phyloP scores from a whole-genome alignment of 805 yeast genomes.

The Wickerhamomyces bisporus region DNA sequence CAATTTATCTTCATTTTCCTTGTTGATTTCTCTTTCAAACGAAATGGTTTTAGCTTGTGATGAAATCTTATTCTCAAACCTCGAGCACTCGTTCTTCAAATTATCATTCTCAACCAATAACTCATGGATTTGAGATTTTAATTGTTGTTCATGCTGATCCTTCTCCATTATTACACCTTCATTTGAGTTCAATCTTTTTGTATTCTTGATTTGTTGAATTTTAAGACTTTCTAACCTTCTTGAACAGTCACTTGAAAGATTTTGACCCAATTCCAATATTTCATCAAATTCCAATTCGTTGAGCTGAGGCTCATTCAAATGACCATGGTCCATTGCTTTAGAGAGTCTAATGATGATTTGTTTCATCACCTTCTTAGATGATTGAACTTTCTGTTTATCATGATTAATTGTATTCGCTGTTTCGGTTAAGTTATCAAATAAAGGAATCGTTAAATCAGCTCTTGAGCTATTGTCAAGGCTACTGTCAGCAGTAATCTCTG shows the following conservation, averaged over 20 bases:
- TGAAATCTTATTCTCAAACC: neutral
- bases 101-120: neutral
- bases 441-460: conserved; percentile 1
- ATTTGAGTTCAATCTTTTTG: neutral
- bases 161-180: neutral
- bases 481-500: conserved; percentile 1
- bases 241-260: neutral
- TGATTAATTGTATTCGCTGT: neutral
- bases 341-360: neutral
- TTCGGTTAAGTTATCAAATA: conserved; percentile 1
- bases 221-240: neutral
- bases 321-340: neutral
- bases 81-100: neutral
- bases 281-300: neutral
- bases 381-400: too few relatives aligned
- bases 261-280: neutral
- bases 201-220: neutral
- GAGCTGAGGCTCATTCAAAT: neutral
- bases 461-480: neutral
- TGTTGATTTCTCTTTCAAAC: neutral
- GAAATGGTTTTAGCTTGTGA: neutral
- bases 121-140: neutral
- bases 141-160: neutral
- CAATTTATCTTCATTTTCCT: neutral
- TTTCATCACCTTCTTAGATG: neutral